A percentile compares a stretch with the other conserved stretches of the same genome.
Evolutionary conservation across 352 stramenopile genomes (phyloP).

Genomic region (Phytophthora constricta): DNA sequence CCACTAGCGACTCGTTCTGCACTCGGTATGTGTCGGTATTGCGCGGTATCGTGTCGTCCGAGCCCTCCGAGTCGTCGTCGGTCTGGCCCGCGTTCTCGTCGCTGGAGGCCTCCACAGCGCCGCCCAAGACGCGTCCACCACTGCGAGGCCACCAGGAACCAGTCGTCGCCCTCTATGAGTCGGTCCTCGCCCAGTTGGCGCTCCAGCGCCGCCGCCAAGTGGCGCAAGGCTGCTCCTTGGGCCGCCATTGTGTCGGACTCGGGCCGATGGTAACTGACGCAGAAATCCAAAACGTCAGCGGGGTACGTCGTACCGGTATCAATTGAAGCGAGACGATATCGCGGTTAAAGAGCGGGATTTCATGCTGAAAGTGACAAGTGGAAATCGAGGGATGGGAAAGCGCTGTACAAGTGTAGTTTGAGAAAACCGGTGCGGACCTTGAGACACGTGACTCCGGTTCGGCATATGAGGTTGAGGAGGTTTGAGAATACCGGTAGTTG

Average conservation of each 20-base stretch:
- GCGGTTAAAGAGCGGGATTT: background rate
- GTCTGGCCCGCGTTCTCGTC: conserved; percentile 34
- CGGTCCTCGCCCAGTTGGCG: conserved; percentile 40
- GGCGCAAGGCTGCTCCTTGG: conserved; percentile 7
- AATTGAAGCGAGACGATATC: background rate
- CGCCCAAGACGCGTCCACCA: conserved; percentile 64
- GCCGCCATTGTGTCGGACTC: conserved; percentile 20
- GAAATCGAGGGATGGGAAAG: background rate
- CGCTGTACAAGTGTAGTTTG: background rate
- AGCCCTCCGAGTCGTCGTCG: conserved; percentile 46
- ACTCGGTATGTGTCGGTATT: conserved; percentile 27
- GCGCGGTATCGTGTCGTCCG: conserved; percentile 16
- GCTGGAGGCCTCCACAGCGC: conserved; percentile 13
- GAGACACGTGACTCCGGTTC: conserved; percentile 3
- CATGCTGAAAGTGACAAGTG: background rate
- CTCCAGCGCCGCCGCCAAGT: conserved; percentile 32
- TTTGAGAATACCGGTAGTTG: too few relatives aligned
- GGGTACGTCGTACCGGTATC: background rate
- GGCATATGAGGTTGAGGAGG: too few relatives aligned
- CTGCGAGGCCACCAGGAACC: conserved; percentile 59
- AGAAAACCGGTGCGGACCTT: background rate
- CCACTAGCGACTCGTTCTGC: conserved; percentile 58
- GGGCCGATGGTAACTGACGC: too few relatives aligned
- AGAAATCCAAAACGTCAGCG: conserved; percentile 4
- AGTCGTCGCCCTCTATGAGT: conserved; percentile 58